Conservation (phyloP, 2,329 filamentous ascomycete genomes). For the Sporothrix schenckii region DNA sequence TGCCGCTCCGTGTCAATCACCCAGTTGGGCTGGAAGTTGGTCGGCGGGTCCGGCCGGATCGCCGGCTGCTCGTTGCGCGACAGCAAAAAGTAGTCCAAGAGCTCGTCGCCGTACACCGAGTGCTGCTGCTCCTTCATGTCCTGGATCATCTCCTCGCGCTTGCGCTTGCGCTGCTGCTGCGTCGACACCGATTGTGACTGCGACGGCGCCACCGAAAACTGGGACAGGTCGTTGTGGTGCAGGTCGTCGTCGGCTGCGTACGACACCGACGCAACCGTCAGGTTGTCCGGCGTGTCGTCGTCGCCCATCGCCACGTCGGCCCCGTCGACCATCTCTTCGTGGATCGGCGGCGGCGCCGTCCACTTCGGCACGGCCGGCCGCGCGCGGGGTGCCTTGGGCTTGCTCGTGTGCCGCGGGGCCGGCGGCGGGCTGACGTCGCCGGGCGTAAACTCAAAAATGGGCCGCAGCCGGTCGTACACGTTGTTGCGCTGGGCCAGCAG, state of each 20-base stretch:
- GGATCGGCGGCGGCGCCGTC: slow-evolving; percentile 48
- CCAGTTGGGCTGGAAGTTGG: slow-evolving; percentile 85
- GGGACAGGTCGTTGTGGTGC: slow-evolving; percentile 66
- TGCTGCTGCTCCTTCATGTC: slow-evolving; percentile 78
- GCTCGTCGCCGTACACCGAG: slow-evolving; percentile 85
- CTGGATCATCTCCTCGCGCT: slow-evolving; percentile 67
- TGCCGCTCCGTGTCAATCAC: slow-evolving; percentile 92
- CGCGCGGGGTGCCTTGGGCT: slow-evolving; percentile 74
- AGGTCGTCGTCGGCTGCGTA: slow-evolving; percentile 77
- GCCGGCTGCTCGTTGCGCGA: slow-evolving; percentile 76
- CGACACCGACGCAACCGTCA: slow-evolving; percentile 80
- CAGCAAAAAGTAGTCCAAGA: slow-evolving; percentile 94
- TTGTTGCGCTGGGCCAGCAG: slow-evolving; percentile 84
- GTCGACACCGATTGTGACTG: slow-evolving; percentile 40
- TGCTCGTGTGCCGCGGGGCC: slow-evolving; percentile 88
- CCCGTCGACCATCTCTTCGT: slow-evolving; percentile 68
- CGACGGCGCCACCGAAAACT: slow-evolving; percentile 54
- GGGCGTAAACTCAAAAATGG: slow-evolving; percentile 86
- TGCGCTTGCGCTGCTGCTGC: slow-evolving; percentile 65
- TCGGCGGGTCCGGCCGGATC: slow-evolving; percentile 74
- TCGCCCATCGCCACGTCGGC: slow-evolving; percentile 65
- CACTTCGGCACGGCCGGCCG: slow-evolving; percentile 65
- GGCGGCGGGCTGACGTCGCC: slow-evolving; percentile 88
- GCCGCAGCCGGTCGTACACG: slow-evolving; percentile 76
- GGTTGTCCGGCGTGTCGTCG: slow-evolving; percentile 80